Evolutionary conservation across 176 grass and related monocot genomes (phyloP).

Genomic region (Urochloa ruziziensis): DNA sequence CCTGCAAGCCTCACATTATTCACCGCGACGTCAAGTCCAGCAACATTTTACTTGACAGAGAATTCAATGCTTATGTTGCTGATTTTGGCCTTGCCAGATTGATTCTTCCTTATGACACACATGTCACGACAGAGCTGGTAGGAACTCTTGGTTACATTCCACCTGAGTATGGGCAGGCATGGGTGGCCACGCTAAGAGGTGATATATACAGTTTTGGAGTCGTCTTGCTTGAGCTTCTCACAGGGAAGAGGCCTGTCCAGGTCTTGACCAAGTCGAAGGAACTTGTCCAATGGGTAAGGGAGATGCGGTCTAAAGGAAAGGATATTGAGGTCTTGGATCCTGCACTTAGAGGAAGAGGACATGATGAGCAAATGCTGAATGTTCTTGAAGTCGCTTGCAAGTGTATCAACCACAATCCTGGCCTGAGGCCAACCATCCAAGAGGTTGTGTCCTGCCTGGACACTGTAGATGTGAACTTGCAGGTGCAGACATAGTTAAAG

Average conservation of each 20-base stretch:
- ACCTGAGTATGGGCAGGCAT: constrained; percentile 82
- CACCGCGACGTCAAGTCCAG: constrained; percentile 94
- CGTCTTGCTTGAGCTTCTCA: constrained; percentile 82
- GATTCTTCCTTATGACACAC: constrained; percentile 77
- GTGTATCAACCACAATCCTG: constrained; percentile 67
- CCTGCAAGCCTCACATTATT: constrained; percentile 74
- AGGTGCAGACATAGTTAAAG: constrained; percentile 31
- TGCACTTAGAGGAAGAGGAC: constrained; percentile 43
- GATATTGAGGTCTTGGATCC: constrained; percentile 58
- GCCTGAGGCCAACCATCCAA: constrained; percentile 62
- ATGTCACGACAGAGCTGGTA: constrained; percentile 83
- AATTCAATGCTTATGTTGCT: constrained; percentile 75
- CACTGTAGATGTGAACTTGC: constrained; percentile 28
- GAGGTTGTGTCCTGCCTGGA: constrained; percentile 68
- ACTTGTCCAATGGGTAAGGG: constrained; percentile 71
- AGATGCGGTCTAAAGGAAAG: constrained; percentile 53
- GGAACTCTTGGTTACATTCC: constrained; percentile 95
- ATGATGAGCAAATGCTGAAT: constrained; percentile 73
- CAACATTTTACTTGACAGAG: constrained; percentile 84
- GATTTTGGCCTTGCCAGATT: constrained; percentile 89
- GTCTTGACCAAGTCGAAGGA: constrained; percentile 57
- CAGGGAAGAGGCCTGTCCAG: constrained; percentile 77
- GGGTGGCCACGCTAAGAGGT: constrained; percentile 73
- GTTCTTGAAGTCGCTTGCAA: constrained; percentile 70
- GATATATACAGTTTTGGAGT: constrained; percentile 95